Evolutionary conservation across 805 yeast species (phyloP).

Genomic region (Cyberlindnera bimundalis): DNA sequence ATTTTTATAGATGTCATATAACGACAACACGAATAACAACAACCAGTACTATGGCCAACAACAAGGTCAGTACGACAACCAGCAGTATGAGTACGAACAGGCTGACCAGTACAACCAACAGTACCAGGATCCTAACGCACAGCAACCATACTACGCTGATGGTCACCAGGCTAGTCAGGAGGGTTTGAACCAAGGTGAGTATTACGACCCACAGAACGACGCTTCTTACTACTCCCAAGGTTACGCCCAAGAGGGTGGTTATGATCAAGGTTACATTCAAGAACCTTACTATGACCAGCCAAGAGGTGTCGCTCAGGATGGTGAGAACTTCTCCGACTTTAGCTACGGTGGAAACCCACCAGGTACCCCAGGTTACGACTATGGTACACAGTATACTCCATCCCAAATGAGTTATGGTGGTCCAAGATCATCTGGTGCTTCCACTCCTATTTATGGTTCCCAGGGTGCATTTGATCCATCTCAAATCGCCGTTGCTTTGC

Average conservation of each 20-base stretch:
- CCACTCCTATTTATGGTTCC: slow-evolving; percentile 88
- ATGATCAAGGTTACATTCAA: slow-evolving; percentile 53
- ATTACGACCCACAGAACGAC: slow-evolving; percentile 30
- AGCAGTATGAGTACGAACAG: slow-evolving; percentile 27
- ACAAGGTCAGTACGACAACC: slow-evolving; percentile 7
- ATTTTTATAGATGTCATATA: slow-evolving; percentile 14
- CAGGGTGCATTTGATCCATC: slow-evolving; percentile 55
- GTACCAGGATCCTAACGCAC: slow-evolving; percentile 34
- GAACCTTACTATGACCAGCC: slow-evolving; percentile 49
- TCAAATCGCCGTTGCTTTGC: slow-evolving; percentile 60
- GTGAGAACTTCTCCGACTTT: slow-evolving; percentile 66
- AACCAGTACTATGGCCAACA: slow-evolving; percentile 14
- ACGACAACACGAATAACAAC: slow-evolving; percentile 18
- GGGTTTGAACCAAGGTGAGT: slow-evolving; percentile 28
- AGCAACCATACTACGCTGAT: slow-evolving; percentile 39
- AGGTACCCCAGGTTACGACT: slow-evolving; percentile 68
- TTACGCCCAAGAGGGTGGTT: slow-evolving; percentile 35
- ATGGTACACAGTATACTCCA: slow-evolving; percentile 69
- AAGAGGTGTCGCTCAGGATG: slow-evolving; percentile 43
- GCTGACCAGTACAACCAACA: slow-evolving; percentile 37
- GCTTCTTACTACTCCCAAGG: slow-evolving; percentile 44
- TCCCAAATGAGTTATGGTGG: slow-evolving; percentile 86
- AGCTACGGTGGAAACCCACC: slow-evolving; percentile 51
- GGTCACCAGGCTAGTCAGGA: slow-evolving; percentile 33
- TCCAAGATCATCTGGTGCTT: slow-evolving; percentile 85